A percentile compares a stretch with the other conserved stretches of the same genome.
Evolutionary conservation across 352 stramenopile genomes (phyloP).

Genomic region (Pythium scleroteichum): DNA sequence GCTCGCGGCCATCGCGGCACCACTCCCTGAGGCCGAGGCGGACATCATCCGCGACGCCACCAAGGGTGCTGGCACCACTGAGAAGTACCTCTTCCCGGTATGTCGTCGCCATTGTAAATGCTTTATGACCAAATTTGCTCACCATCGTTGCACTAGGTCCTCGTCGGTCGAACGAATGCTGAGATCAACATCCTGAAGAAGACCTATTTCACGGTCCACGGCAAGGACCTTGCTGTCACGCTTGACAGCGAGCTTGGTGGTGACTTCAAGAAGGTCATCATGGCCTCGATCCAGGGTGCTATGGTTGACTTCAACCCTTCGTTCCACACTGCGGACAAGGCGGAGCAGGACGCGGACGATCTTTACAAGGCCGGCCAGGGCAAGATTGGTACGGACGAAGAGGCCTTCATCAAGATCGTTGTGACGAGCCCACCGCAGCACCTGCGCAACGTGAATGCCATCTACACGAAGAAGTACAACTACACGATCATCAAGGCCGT

Average conservation of each 20-base stretch:
- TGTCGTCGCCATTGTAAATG: no score
- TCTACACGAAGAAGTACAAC: conserved; percentile 66
- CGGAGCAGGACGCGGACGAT: conserved; percentile 51
- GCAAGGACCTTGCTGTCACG: conserved; percentile 56
- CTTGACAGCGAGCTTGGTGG: conserved; percentile 64
- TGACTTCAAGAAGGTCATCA: conserved; percentile 75
- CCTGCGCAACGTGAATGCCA: conserved; percentile 52
- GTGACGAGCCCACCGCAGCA: conserved; percentile 56
- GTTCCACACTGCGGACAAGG: conserved; percentile 63
- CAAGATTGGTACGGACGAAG: conserved; percentile 67
- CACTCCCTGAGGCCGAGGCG: conserved; percentile 67
- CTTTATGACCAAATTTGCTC: no score
- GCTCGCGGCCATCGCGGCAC: conserved; percentile 49
- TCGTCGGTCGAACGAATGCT: conserved; percentile 66
- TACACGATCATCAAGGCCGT: conserved; percentile 60
- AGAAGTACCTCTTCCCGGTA: conserved; percentile 71
- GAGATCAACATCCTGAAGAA: conserved; percentile 83
- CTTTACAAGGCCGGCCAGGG: conserved; percentile 76
- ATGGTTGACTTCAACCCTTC: conserved; percentile 53
- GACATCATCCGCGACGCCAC: conserved; percentile 63
- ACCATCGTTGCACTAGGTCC: conserved; percentile 9
- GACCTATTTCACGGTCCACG: conserved; percentile 67
- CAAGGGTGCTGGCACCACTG: conserved; percentile 66
- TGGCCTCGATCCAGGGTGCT: conserved; percentile 61
- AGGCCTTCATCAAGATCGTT: conserved; percentile 59